Base-by-base conservation (phyloP, 1,139 yeast species). In the Nadsonia commutata region DNA sequence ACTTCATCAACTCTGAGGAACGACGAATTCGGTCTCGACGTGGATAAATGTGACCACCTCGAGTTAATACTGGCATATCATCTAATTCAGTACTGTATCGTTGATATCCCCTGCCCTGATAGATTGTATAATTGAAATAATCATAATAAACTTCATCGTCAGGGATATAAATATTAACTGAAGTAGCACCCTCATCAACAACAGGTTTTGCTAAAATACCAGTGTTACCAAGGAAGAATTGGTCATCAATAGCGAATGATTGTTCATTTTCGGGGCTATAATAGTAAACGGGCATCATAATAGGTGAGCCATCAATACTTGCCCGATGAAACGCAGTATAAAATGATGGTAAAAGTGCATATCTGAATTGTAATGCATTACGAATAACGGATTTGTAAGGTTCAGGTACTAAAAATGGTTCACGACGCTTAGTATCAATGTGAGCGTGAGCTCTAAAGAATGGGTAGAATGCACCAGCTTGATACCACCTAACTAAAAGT, bases 381-480 rank as follows among this genome's bases (percentile, higher is more conserved):
- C 82, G 70, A 44, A 86, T 80, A 20, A 72, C 59, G 0, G 74
- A 65, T n/a, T 80, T 75, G 52, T 73, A 77, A 3, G 90, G 88
- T 23, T 78, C 93, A 2, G 83, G 83, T 1, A 81, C 71, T 40
- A 88, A 62, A 79, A 88, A 90, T 1, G 98, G 98, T 56, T 90
- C 99, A 48, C 96, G 73, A 61, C 97, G 76, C 55, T 81, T 71
- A 1, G 96, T 71, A 59, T 90, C 97, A 46, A 88, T 81, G 64
- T 93, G 97, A 0, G 97, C 96, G 64, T 90, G 99, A 0, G 81
- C 96, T 56, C 98, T 71, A 67, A 90, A 88, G 56, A 90, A 93
- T 38, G 98, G 98, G 60, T 88, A 88, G 78, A 94, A 90, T 20
- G 83, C 76, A 47, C 95, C 98, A 1, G 94, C 72, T 60, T 90